phyloP scores from a whole-genome alignment of 2,329 filamentous ascomycete genomes.

The Ampelomyces quisqualis region DNA sequence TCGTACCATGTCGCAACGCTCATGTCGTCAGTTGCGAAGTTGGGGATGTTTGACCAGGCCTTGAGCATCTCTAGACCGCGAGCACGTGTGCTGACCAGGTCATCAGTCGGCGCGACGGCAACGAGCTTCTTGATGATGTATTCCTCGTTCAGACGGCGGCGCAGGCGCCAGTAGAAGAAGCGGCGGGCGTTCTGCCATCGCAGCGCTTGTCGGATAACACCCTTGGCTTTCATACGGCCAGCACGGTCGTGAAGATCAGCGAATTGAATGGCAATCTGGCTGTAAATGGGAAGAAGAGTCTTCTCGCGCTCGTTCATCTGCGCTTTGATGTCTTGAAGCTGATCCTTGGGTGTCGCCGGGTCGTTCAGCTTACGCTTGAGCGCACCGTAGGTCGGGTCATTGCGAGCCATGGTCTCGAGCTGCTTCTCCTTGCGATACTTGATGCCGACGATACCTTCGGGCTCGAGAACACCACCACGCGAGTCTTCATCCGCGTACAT shows the following conservation, averaged over 20 bases:
- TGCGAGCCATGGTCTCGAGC: constrained; percentile 92
- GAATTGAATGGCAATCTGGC: constrained; percentile 94
- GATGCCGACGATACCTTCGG: constrained; percentile 97
- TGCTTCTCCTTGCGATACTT: constrained; percentile 98
- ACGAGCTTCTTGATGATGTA: constrained; percentile 90
- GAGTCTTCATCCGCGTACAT: constrained; percentile 98
- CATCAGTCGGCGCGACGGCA: constrained; percentile 39
- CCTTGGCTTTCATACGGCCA: constrained; percentile 98
- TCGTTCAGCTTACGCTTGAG: constrained; percentile 78
- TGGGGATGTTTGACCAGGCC: constrained; percentile 76
- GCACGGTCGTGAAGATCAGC: constrained; percentile 96
- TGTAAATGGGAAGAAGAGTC: constrained; percentile 86
- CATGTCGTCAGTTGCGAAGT: constrained; percentile 77
- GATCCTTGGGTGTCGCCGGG: constrained; percentile 67
- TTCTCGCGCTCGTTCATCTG: constrained; percentile 86
- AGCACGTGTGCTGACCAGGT: constrained; percentile 53
- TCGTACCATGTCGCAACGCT: constrained; percentile 94
- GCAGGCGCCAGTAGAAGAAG: constrained; percentile 99
- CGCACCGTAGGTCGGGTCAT: constrained; percentile 78
- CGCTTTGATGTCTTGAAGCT: constrained; percentile 75
- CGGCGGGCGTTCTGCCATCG: constrained; percentile 86
- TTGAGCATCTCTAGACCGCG: constrained; percentile 73
- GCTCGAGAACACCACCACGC: constrained; percentile 95
- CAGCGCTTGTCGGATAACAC: constrained; percentile 79
- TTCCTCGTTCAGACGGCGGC: constrained; percentile 94